A percentile compares a stretch with the other conserved stretches of the same genome.
Conservation (phyloP, 2,329 filamentous ascomycete genomes). For the Claviceps arundinis region DNA sequence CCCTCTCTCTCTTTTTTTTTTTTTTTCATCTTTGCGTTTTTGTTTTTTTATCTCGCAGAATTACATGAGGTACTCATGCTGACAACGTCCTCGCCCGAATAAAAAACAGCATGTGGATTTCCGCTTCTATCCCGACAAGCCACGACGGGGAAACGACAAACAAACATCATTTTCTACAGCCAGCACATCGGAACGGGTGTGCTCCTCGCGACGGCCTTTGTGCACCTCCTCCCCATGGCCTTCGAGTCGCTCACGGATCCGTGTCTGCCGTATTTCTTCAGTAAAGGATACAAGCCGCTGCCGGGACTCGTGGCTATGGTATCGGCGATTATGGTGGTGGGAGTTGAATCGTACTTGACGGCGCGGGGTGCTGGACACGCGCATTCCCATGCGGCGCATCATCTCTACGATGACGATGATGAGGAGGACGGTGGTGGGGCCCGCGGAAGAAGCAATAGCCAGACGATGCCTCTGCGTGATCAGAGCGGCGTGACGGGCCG, state of each 20-base stretch:
- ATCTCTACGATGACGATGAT: constrained; percentile 36
- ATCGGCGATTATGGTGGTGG: constrained; percentile 68
- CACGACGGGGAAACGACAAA: constrained; percentile 43
- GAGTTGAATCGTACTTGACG: constrained; percentile 80
- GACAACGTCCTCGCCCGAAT: not conserved
- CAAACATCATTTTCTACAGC: constrained; percentile 49
- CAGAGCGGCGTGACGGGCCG: constrained; percentile 23
- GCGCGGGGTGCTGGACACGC: constrained; percentile 51
- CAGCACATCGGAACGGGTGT: constrained; percentile 74
- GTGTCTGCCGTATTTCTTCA: constrained; percentile 69
- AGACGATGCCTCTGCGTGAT: constrained; percentile 11
- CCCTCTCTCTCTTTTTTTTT: not conserved
- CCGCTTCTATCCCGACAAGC: constrained; percentile 50
- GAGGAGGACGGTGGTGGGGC: constrained; percentile 17
- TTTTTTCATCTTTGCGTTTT: no score
- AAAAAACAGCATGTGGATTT: constrained; percentile 44
- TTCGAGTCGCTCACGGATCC: constrained; percentile 54
- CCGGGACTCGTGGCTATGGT: constrained; percentile 73
- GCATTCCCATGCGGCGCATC: constrained; percentile 36
- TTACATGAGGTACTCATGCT: not conserved
- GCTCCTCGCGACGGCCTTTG: constrained; percentile 74
- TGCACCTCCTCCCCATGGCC: constrained; percentile 59
- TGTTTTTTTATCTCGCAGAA: not conserved
- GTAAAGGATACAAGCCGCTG: constrained; percentile 62
- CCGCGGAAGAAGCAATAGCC: constrained; percentile 7